These are phyloP conservation scores for Iris macrosiphon DNA, from an alignment of 106 monocot species.

Conservation along the genomic window DNA sequence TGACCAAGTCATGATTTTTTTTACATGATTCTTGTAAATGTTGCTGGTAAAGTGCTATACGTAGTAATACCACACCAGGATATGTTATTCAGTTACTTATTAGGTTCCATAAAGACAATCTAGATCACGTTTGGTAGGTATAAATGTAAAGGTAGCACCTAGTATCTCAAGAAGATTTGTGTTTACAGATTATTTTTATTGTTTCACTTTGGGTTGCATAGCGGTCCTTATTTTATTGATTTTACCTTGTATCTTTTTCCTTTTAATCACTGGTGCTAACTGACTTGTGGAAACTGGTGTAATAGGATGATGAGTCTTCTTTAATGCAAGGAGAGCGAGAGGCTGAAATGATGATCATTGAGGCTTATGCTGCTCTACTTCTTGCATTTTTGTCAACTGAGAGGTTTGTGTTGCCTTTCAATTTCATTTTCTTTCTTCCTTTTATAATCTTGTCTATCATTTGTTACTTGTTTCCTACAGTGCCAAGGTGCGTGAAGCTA, in stretches of 20 bases:
- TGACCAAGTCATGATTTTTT: too few species aligned
- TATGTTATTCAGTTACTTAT: too few species aligned
- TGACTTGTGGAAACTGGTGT: constrained; percentile 4
- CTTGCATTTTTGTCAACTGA: constrained; percentile 95
- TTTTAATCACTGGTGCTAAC: not conserved
- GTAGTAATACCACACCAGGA: too few species aligned
- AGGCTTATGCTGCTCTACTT: constrained; percentile 87
- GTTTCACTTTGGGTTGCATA: not conserved
- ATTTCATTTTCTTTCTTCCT: not conserved
- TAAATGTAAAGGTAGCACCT: too few species aligned
- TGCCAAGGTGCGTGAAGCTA: constrained; percentile 54
- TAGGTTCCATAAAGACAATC: too few species aligned
- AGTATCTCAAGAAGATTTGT: too few species aligned
- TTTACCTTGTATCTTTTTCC: not conserved
- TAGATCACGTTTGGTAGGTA: too few species aligned
- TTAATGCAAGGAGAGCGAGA: constrained; percentile 81
- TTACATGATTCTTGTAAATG: too few species aligned
- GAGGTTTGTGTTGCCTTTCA: constrained; percentile 42
- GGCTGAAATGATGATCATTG: constrained; percentile 99
- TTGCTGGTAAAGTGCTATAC: too few species aligned
- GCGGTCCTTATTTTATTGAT: not conserved
- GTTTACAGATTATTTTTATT: not conserved
- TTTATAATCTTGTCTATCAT: not conserved
- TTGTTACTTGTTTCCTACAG: constrained; percentile 30
- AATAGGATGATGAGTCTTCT: constrained; percentile 73